These are phyloP conservation scores for Sporothrix brunneoviolacea DNA, from an alignment of 2,329 filamentous ascomycete genomes.

Conservation along the genomic window DNA sequence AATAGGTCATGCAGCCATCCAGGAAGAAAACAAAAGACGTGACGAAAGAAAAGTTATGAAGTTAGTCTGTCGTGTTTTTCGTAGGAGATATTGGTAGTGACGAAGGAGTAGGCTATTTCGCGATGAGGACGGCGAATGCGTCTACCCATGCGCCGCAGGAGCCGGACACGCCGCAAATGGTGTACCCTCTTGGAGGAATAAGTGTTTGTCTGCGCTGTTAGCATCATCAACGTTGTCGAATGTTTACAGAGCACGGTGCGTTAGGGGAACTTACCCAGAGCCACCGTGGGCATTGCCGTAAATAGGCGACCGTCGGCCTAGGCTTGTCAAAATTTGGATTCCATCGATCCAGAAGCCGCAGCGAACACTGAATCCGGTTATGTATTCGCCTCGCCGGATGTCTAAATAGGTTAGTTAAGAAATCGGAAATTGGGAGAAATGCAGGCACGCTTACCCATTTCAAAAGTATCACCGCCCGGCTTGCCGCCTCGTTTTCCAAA, in stretches of 20 bases:
- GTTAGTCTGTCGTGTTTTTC: no score
- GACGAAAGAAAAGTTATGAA: background rate
- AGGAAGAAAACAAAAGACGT: background rate
- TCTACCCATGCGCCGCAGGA: slow-evolving; percentile 77
- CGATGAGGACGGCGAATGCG: slow-evolving; percentile 69
- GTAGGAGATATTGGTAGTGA: no score
- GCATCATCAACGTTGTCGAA: slow-evolving; percentile 1
- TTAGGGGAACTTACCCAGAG: slow-evolving; percentile 61
- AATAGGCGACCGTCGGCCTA: slow-evolving; percentile 76
- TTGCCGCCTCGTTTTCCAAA: slow-evolving; percentile 78
- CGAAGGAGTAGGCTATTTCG: slow-evolving; percentile 11
- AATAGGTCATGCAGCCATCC: slow-evolving; percentile 1
- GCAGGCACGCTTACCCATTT: slow-evolving; percentile 65
- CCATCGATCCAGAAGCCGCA: slow-evolving; percentile 80
- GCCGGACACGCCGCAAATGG: slow-evolving; percentile 79
- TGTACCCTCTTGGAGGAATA: slow-evolving; percentile 83
- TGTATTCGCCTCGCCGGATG: slow-evolving; percentile 73
- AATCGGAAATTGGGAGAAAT: no score
- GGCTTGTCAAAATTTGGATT: slow-evolving; percentile 80
- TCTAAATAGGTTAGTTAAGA: slow-evolving; percentile 44
- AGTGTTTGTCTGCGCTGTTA: slow-evolving; percentile 63
- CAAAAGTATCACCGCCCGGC: slow-evolving; percentile 64
- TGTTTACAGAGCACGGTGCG: background rate
- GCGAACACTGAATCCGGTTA: slow-evolving; percentile 79
- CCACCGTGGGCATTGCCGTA: slow-evolving; percentile 79